Base-by-base conservation (phyloP, 257 asterid species). In the Orobanche coerulescens region DNA sequence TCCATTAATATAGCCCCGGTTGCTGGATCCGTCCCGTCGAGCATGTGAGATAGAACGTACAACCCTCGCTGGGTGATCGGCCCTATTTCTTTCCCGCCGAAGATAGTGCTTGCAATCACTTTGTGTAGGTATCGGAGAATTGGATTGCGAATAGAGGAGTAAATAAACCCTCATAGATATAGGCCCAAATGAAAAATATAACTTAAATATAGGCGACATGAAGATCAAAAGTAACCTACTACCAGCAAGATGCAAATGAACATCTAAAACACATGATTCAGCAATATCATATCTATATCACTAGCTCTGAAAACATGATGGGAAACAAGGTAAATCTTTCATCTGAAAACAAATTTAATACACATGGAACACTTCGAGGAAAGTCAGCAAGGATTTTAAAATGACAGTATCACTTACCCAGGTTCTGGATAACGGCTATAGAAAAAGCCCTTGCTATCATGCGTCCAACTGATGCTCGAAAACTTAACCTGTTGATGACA, bases 401-500 rank as follows among this genome's bases (percentile, higher is more conserved):
- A 58, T n/a, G 15, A 15, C 42, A 56, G 10, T 51, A 25, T 47
- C 11, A 69, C 97, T 76, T 76, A 93, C 95, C 50, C 69, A 5
- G 92, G 97, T 71, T 90, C 76, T 47, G 97, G 99, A 70, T 85
- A 93, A 49, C 99, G 95, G 78, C 94, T 76, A 77, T 92, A 88
- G 79, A 88, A 92, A 68, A 86, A 92, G 4, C 98, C 99, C 75
- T 81, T 89, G 79, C 78, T 64, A 64, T 93, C 99, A 73, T 79
- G 87, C 0, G 97, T 93, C 97, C 99, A 93, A 69, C 90, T 77
- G 48, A 83, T 56, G 33, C 55, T 40, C 18, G 96, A 84, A 71
- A 92, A 92, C 76, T 92, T 92, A 47, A 88, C 95, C 98, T 92
- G 82, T 10, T 14, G 65, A 13, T 18, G 23, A 51, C 63, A 70